Percentiles rank a stretch among this genome's conserved stretches.
phyloP scores from a whole-genome alignment of 768 basidiomycete species.

The Termitomyces sp. region DNA sequence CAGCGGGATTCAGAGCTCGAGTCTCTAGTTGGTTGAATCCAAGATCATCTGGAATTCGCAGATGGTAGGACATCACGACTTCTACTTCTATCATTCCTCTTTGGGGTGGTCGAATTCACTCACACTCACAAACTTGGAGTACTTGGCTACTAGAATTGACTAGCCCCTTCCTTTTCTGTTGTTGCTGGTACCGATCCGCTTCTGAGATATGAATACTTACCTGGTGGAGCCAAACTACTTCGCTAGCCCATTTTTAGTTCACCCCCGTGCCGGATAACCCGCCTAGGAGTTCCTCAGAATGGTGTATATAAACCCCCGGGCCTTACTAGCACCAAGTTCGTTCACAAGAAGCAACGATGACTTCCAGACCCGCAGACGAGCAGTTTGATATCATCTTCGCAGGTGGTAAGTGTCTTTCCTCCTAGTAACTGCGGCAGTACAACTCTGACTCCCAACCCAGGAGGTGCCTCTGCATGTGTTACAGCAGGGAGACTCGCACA shows the following conservation, averaged over 20 bases:
- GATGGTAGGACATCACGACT: too few species aligned
- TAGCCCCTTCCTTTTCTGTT: too few species aligned
- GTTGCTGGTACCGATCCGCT: too few species aligned
- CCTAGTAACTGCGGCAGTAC: background rate
- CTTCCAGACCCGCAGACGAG: conserved; percentile 31
- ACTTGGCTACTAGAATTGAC: too few species aligned
- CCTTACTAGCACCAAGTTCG: background rate
- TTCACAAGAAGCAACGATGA: background rate
- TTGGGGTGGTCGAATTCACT: too few species aligned
- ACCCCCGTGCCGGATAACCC: background rate
- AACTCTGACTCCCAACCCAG: conserved; percentile 20
- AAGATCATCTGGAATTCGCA: too few species aligned
- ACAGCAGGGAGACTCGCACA: conserved; percentile 52
- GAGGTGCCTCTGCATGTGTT: conserved; percentile 56
- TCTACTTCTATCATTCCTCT: too few species aligned
- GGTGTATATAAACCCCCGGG: background rate
- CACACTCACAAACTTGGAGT: too few species aligned
- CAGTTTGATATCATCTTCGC: conserved; percentile 3
- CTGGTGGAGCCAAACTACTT: too few species aligned
- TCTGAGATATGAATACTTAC: too few species aligned
- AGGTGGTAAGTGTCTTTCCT: background rate
- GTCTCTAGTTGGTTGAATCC: too few species aligned
- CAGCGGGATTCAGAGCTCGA: too few species aligned
- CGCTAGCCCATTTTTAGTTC: background rate
- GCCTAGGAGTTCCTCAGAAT: background rate